A percentile compares a stretch with the other conserved stretches of the same genome.
phyloP scores from a whole-genome alignment of 805 yeast species.

The Candida multigemmis region DNA sequence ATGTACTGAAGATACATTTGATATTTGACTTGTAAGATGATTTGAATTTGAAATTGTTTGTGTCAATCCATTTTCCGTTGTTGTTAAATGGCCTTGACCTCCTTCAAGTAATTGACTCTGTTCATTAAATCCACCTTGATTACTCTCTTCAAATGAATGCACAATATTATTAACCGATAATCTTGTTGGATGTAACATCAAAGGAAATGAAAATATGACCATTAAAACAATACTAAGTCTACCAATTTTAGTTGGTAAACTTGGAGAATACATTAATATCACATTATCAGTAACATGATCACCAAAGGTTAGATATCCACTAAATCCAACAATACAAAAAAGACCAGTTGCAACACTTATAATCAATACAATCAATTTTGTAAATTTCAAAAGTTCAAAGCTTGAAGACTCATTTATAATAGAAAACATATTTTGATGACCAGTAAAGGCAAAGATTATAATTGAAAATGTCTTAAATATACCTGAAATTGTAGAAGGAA shows the following conservation, averaged over 20 bases:
- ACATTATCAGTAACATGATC: slow-evolving; percentile 70
- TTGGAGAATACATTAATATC: slow-evolving; percentile 64
- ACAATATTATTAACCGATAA: slow-evolving; percentile 69
- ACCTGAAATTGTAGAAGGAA: slow-evolving; percentile 35
- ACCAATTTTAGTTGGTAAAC: slow-evolving; percentile 65
- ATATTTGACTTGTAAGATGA: no score
- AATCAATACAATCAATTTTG: slow-evolving; percentile 37
- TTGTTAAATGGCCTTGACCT: no score
- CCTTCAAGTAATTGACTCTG: no score
- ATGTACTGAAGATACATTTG: no score
- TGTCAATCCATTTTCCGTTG: no score
- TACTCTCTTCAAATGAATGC: no score
- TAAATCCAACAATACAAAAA: slow-evolving; percentile 64
- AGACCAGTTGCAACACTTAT: slow-evolving; percentile 51
- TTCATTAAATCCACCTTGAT: no score
- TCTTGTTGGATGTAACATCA: slow-evolving; percentile 87
- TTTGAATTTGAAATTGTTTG: no score
- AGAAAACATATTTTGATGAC: slow-evolving; percentile 92
- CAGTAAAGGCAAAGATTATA: slow-evolving; percentile 88
- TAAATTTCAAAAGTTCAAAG: slow-evolving; percentile 32
- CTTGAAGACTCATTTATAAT: slow-evolving; percentile 72
- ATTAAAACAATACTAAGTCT: slow-evolving; percentile 70
- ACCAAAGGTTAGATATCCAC: slow-evolving; percentile 87
- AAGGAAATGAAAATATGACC: slow-evolving; percentile 78
- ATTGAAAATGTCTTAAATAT: slow-evolving; percentile 74